These are phyloP conservation scores for Melocanna baccifera DNA, from an alignment of 176 grass and related monocot genomes.

Conservation along the genomic window DNA sequence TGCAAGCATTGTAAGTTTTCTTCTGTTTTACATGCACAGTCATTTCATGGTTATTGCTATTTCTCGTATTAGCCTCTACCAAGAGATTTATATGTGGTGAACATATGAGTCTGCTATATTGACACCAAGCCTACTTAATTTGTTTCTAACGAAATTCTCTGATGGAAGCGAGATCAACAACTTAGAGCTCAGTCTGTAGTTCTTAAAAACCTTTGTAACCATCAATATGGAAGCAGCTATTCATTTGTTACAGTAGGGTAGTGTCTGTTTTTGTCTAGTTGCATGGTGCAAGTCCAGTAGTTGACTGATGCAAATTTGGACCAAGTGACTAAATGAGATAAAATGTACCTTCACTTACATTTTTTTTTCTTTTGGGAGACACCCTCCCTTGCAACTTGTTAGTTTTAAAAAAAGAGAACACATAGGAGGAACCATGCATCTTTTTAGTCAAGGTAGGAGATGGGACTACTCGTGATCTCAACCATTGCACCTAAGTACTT, in stretches of 20 bases:
- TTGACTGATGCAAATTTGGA: background rate
- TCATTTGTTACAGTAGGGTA: background rate
- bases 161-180: slow-evolving; percentile 4
- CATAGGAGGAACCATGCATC: background rate
- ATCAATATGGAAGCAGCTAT: slow-evolving; percentile 11
- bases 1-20: slow-evolving; percentile 78
- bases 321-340: background rate
- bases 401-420: background rate
- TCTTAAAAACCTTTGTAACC: slow-evolving; percentile 15
- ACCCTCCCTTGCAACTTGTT: background rate
- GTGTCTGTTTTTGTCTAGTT: slow-evolving; percentile 20
- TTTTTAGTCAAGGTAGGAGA: background rate
- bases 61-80: slow-evolving; percentile 12
- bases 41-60: slow-evolving; percentile 23
- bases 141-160: slow-evolving; percentile 14
- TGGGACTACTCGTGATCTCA: background rate
- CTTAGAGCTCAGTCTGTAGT: slow-evolving; percentile 7
- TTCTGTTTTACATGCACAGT: slow-evolving; percentile 8
- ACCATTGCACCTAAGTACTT: background rate
- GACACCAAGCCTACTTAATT: background rate
- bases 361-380: background rate
- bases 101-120: slow-evolving; percentile 4
- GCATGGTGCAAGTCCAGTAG: background rate
- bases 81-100: background rate
- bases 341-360: background rate